Percentiles rank a stretch among this genome's conserved stretches.
Conservation (phyloP, 768 basidiomycete genomes). For the Xerocomus spinulosus region DNA sequence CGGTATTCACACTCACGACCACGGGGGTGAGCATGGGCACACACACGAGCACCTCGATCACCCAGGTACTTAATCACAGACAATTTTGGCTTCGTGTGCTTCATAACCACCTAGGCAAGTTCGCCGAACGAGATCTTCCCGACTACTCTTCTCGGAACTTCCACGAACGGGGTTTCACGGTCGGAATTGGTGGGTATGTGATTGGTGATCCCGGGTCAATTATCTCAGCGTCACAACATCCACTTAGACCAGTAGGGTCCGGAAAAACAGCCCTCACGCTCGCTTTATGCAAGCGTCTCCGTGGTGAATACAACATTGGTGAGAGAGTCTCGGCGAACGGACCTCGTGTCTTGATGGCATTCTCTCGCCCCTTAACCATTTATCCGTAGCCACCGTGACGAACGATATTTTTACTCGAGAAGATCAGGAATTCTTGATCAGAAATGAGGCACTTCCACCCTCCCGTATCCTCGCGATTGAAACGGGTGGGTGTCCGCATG, state of each 20-base stretch:
- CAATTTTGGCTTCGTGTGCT: neutral
- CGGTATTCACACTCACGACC: slow-evolving; percentile 45
- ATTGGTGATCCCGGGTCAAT: neutral
- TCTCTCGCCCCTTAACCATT: slow-evolving; percentile 9
- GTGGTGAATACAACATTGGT: slow-evolving; percentile 91
- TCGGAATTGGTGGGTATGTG: slow-evolving; percentile 94
- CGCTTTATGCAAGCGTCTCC: slow-evolving; percentile 77
- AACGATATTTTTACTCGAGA: slow-evolving; percentile 99
- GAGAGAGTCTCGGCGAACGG: slow-evolving; percentile 25
- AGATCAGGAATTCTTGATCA: slow-evolving; percentile 96
- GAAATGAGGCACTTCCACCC: slow-evolving; percentile 80
- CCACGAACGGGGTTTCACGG: slow-evolving; percentile 88
- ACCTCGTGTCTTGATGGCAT: neutral
- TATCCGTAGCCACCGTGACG: slow-evolving; percentile 78
- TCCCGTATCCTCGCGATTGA: slow-evolving; percentile 93
- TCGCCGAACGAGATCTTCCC: slow-evolving; percentile 86
- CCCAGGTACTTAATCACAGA: slow-evolving; percentile 50
- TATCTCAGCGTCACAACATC: neutral
- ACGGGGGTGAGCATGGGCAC: slow-evolving; percentile 82
- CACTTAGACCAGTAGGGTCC: slow-evolving; percentile 85
- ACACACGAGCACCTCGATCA: slow-evolving; percentile 92
- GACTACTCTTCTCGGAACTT: slow-evolving; percentile 83
- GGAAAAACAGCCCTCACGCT: slow-evolving; percentile 95
- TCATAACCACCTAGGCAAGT: slow-evolving; percentile 62
- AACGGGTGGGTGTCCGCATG: slow-evolving; percentile 97